Evolutionary conservation across 2,329 filamentous ascomycete genomes (phyloP).

Genomic region (Boeremia exigua): DNA sequence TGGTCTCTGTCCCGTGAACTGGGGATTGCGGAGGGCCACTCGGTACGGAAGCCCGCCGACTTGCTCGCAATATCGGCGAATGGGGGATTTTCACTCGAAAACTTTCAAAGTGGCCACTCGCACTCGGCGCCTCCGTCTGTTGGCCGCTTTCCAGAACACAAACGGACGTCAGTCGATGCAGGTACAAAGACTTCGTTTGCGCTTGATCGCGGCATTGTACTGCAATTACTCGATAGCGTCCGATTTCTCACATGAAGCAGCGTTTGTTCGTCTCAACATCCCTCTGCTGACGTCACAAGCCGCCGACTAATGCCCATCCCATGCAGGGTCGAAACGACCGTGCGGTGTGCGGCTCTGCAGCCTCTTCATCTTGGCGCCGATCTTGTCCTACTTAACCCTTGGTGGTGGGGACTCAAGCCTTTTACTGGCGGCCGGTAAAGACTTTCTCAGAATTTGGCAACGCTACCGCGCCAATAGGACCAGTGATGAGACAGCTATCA

Average conservation of each 20-base stretch:
- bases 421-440: slow-evolving; percentile 22
- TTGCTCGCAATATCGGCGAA: slow-evolving; percentile 4
- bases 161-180: slow-evolving; percentile 11
- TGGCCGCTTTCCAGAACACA: not conserved
- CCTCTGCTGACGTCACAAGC: slow-evolving; percentile 28
- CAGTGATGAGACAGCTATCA: slow-evolving; percentile 6
- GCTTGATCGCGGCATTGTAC: slow-evolving; percentile 20
- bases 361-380: slow-evolving; percentile 37
- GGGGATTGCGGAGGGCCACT: slow-evolving; percentile 17
- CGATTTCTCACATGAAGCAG: slow-evolving; percentile 25
- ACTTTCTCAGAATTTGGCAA: slow-evolving; percentile 17
- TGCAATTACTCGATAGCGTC: slow-evolving; percentile 18
- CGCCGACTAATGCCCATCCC: slow-evolving; percentile 17
- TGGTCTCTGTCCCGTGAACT: slow-evolving; percentile 4
- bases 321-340: slow-evolving; percentile 34
- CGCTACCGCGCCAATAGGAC: slow-evolving; percentile 18
- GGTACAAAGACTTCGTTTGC: slow-evolving; percentile 3
- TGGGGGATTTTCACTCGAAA: not conserved
- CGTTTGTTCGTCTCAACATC: slow-evolving; percentile 30
- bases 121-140: not conserved
- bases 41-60: slow-evolving; percentile 10
- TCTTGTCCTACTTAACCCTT: slow-evolving; percentile 28
- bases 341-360: slow-evolving; percentile 38
- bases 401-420: slow-evolving; percentile 23
- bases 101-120: not conserved